phyloP scores from a whole-genome alignment of 768 basidiomycete genomes.

The Hebeloma cylindrosporum region DNA sequence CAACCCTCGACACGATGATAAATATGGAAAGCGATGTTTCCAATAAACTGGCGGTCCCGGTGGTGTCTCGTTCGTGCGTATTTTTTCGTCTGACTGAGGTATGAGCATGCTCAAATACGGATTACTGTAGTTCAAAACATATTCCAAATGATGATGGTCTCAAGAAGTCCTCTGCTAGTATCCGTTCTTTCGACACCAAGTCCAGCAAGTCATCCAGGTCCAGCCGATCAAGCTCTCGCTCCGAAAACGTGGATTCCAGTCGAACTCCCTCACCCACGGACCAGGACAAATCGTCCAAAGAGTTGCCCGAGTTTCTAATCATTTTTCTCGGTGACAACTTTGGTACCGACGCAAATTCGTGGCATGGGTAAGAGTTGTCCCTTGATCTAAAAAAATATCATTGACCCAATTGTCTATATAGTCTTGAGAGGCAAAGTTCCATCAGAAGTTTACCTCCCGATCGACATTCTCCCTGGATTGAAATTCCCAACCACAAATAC shows the following conservation, averaged over 20 bases:
- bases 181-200: conserved; percentile 27
- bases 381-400: neutral
- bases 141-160: conserved; percentile 9
- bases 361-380: conserved; percentile 41
- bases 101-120: neutral
- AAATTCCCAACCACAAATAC: conserved; percentile 21
- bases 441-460: conserved; percentile 26
- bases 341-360: conserved; percentile 34
- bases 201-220: conserved; percentile 31
- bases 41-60: conserved; percentile 11
- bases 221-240: conserved; percentile 25
- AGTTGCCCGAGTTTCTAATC: conserved; percentile 34
- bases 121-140: conserved; percentile 12
- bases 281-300: conserved; percentile 8
- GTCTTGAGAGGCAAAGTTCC: conserved; percentile 35
- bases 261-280: conserved; percentile 1
- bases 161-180: conserved; percentile 27
- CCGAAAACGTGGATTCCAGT: conserved; percentile 13
- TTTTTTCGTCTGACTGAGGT: neutral
- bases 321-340: conserved; percentile 38
- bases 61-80: conserved; percentile 12
- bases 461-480: conserved; percentile 42
- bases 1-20: neutral
- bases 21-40: no score
- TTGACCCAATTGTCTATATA: conserved; percentile 12